These are phyloP conservation scores for Cymbopogon citratus DNA, from an alignment of 176 grass and related monocot species.

Conservation along the genomic window DNA sequence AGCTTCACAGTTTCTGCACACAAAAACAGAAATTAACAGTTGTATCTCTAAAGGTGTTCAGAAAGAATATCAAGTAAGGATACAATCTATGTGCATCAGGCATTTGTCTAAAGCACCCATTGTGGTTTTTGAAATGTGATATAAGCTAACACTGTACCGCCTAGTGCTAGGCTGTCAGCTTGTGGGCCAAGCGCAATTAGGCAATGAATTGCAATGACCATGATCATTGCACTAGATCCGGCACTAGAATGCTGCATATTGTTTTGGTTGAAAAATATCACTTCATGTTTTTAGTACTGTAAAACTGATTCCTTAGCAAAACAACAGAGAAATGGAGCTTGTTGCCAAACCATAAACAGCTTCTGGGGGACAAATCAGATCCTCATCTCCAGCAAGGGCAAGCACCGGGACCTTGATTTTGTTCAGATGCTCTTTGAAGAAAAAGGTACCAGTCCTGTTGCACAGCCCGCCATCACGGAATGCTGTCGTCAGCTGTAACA, in stretches of 20 bases:
- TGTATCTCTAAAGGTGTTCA: not conserved
- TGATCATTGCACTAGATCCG: not conserved
- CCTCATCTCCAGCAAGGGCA: constrained; percentile 83
- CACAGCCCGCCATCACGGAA: constrained; percentile 75
- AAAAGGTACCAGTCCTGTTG: constrained; percentile 64
- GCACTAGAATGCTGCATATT: not conserved
- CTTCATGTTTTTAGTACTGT: not conserved
- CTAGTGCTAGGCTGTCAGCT: not conserved
- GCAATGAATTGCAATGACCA: not conserved
- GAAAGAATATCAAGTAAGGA: not conserved
- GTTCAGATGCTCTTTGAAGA: constrained; percentile 65
- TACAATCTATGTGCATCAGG: not conserved
- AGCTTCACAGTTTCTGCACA: constrained; percentile 83
- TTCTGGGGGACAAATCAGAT: constrained; percentile 87
- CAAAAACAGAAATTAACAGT: constrained; percentile 11
- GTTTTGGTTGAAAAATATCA: not conserved
- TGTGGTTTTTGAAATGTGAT: not conserved
- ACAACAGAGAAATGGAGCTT: constrained; percentile 1
- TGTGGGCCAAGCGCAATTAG: not conserved
- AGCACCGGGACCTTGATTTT: constrained; percentile 72
- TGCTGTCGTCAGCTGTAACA: constrained; percentile 73
- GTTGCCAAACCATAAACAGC: constrained; percentile 66
- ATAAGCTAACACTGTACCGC: not conserved
- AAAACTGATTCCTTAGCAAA: not conserved
- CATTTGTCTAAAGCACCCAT: not conserved